Conservation (phyloP, 495 filamentous ascomycete species). For the Cryomyces minteri region DNA sequence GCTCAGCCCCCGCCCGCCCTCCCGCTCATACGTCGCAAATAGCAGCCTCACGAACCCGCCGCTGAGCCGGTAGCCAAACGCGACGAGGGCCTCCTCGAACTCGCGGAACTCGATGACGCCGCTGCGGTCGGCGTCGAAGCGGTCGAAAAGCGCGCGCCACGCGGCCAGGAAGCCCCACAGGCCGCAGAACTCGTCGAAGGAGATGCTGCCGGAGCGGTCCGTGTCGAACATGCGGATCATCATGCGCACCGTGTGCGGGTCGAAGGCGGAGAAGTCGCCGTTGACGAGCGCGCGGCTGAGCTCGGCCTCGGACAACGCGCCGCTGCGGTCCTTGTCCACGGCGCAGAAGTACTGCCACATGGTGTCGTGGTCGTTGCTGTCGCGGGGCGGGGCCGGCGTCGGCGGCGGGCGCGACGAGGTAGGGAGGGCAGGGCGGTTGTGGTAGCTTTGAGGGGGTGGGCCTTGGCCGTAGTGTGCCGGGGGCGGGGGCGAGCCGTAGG, state of each 20-base stretch:
- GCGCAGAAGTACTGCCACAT: conserved; percentile 78
- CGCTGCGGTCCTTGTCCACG: conserved; percentile 66
- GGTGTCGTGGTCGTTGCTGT: conserved; percentile 41
- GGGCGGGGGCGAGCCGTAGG: conserved; percentile 32
- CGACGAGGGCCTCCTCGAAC: conserved; percentile 78
- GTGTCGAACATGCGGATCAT: conserved; percentile 98
- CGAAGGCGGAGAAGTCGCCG: conserved; percentile 86
- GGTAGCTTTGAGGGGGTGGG: conserved; percentile 25
- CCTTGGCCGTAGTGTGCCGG: conserved; percentile 41
- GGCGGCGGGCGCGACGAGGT: conserved; percentile 38
- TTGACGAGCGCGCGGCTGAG: conserved; percentile 88
- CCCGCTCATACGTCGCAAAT: conserved; percentile 48
- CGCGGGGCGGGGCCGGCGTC: conserved; percentile 42
- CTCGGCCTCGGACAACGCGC: conserved; percentile 71
- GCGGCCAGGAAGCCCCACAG: conserved; percentile 89
- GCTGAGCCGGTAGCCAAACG: conserved; percentile 87
- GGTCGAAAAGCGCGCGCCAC: conserved; percentile 87
- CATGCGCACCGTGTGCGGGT: conserved; percentile 91
- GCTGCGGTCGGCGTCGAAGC: conserved; percentile 75
- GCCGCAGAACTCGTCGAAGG: conserved; percentile 88
- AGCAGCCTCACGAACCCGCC: conserved; percentile 63
- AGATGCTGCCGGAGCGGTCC: conserved; percentile 73
- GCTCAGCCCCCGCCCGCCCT: conserved; percentile 41
- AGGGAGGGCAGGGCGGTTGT: conserved; percentile 31
- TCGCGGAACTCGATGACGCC: conserved; percentile 76